Evolutionary conservation across 805 yeast genomes (phyloP).

Genomic region (Zygoascus biomembranicola): DNA sequence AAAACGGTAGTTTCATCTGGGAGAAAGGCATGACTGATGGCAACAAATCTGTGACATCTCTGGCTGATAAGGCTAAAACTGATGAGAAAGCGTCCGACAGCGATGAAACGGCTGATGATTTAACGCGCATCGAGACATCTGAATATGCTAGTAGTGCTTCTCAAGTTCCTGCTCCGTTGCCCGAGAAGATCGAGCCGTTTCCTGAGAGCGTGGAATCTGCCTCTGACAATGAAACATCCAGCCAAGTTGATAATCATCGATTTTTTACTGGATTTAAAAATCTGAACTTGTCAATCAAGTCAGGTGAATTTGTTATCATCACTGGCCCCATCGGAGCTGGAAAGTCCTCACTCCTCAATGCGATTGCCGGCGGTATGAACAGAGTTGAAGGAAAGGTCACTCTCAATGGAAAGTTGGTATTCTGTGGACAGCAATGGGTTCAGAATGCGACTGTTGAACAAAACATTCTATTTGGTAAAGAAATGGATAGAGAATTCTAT

Average conservation of each 20-base stretch:
- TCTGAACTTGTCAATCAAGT: conserved; percentile 41
- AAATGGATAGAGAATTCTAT: conserved; percentile 45
- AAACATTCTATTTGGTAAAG: conserved; percentile 62
- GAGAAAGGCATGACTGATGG: conserved; percentile 27
- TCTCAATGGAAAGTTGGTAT: conserved; percentile 44
- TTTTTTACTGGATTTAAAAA: conserved; percentile 27
- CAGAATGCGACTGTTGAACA: conserved; percentile 72
- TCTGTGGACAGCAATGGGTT: conserved; percentile 72
- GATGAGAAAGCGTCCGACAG: conserved; percentile 2
- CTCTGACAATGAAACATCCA: not conserved
- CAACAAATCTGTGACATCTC: not conserved
- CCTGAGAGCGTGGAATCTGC: conserved; percentile 43
- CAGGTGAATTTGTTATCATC: conserved; percentile 65
- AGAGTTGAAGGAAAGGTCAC: conserved; percentile 43
- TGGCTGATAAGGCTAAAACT: not conserved
- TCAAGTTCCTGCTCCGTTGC: conserved; percentile 7
- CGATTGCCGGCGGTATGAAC: conserved; percentile 66
- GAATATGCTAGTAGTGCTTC: conserved; percentile 19
- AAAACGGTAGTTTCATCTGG: conserved; percentile 61
- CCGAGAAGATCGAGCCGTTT: conserved; percentile 2
- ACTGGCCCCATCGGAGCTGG: conserved; percentile 83
- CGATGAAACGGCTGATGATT: conserved; percentile 5
- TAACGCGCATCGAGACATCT: conserved; percentile 6
- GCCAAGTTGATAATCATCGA: conserved; percentile 11
- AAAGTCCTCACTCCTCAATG: conserved; percentile 62